These are phyloP conservation scores for Trichocomaceae sp. DNA, from an alignment of 2,329 filamentous ascomycete genomes.

Conservation along the genomic window DNA sequence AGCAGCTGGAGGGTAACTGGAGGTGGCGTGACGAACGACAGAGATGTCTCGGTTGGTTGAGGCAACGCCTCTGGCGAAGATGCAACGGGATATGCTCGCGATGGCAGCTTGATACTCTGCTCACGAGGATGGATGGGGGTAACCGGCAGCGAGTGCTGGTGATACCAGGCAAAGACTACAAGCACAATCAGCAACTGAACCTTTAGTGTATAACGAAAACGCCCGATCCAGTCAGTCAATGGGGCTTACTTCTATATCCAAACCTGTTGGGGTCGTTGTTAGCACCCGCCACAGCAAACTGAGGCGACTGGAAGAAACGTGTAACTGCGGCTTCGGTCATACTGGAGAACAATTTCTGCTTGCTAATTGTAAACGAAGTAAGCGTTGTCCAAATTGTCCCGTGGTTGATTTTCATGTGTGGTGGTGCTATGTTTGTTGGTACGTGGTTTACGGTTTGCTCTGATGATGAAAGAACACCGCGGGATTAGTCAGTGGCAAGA, in stretches of 20 bases:
- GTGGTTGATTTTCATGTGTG: background rate
- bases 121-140: conserved; percentile 76
- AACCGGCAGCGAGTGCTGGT: conserved; percentile 64
- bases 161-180: conserved; percentile 85
- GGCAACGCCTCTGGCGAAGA: conserved; percentile 60
- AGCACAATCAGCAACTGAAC: conserved; percentile 12
- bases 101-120: conserved; percentile 56
- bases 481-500: background rate
- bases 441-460: background rate
- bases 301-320: conserved; percentile 70
- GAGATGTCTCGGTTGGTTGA: conserved; percentile 61
- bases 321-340: conserved; percentile 50
- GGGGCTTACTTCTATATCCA: conserved; percentile 67
- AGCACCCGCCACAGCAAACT: conserved; percentile 84
- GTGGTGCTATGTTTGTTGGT: background rate
- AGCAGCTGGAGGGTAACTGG: conserved; percentile 66
- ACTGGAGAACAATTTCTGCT: background rate
- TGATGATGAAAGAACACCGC: background rate
- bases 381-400: background rate
- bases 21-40: conserved; percentile 86
- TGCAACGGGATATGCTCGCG: conserved; percentile 56
- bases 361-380: background rate
- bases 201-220: background rate
- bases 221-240: background rate
- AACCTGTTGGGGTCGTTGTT: conserved; percentile 79